Evolutionary conservation across 805 yeast species (phyloP).

Genomic region (Spathaspora boniae): DNA sequence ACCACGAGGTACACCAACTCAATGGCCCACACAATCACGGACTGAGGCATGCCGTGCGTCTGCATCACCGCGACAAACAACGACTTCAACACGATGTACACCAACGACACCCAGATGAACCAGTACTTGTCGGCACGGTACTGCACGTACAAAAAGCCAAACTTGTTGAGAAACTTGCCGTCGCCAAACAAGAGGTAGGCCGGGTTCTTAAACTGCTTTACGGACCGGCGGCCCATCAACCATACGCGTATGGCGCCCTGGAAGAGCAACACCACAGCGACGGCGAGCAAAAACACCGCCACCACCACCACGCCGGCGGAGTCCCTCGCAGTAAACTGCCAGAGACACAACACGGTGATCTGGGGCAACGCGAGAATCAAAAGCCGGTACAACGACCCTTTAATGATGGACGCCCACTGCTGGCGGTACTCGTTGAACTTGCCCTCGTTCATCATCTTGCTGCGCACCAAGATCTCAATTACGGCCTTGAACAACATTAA

Average conservation of each 20-base stretch:
- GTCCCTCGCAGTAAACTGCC: slow-evolving; percentile 85
- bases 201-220: slow-evolving; percentile 75
- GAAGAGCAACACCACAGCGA: slow-evolving; percentile 54
- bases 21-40: slow-evolving; percentile 68
- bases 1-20: slow-evolving; percentile 69
- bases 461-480: slow-evolving; percentile 58
- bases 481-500: slow-evolving; percentile 65
- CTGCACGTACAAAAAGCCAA: slow-evolving; percentile 90
- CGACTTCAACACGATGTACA: slow-evolving; percentile 69
- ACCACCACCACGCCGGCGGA: slow-evolving; percentile 80
- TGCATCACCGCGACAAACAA: slow-evolving; percentile 87
- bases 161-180: slow-evolving; percentile 71
- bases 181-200: slow-evolving; percentile 91
- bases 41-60: slow-evolving; percentile 73
- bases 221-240: slow-evolving; percentile 69
- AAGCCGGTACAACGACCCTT: slow-evolving; percentile 85
- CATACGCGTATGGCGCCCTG: slow-evolving; percentile 78
- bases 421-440: slow-evolving; percentile 74
- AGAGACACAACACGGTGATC: slow-evolving; percentile 70
- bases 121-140: slow-evolving; percentile 84
- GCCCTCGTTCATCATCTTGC: slow-evolving; percentile 56
- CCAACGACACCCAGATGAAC: slow-evolving; percentile 66
- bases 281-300: slow-evolving; percentile 66
- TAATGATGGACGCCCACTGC: slow-evolving; percentile 80
- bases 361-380: slow-evolving; percentile 86